Conservation (phyloP, 2,329 filamentous ascomycete genomes). For the Cryphonectria parasitica region DNA sequence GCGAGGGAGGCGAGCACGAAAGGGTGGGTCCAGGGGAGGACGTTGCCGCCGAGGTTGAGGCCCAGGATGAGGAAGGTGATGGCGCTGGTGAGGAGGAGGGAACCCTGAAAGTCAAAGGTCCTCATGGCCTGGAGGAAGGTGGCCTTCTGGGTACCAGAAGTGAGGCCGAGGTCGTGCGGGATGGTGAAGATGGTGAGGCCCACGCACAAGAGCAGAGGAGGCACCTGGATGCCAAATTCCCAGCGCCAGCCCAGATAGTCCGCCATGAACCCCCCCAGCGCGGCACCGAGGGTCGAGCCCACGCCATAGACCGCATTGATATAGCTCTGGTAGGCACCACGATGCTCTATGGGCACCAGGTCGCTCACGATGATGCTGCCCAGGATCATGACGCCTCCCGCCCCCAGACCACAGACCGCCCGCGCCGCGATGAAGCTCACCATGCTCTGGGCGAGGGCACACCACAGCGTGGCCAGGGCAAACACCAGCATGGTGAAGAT, state of each 20-base stretch:
- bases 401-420: conserved; percentile 73
- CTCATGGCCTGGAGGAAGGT: conserved; percentile 53
- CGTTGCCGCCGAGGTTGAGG: conserved; percentile 66
- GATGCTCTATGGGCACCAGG: conserved; percentile 72
- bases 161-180: conserved; percentile 56
- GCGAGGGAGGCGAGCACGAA: conserved; percentile 56
- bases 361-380: conserved; percentile 74
- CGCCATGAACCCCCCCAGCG: conserved; percentile 70
- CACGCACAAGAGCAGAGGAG: conserved; percentile 52
- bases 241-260: conserved; percentile 74
- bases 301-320: conserved; percentile 68
- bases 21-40: conserved; percentile 64
- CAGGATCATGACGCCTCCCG: conserved; percentile 71
- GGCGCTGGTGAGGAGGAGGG: conserved; percentile 54
- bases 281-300: conserved; percentile 65
- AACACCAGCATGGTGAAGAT: conserved; percentile 67
- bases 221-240: conserved; percentile 69
- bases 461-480: conserved; percentile 67
- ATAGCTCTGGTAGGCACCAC: conserved; percentile 68
- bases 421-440: conserved; percentile 71
- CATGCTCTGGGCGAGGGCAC: conserved; percentile 68
- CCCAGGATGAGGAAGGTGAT: conserved; percentile 64
- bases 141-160: conserved; percentile 45
- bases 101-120: conserved; percentile 62
- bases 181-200: conserved; percentile 51